These are phyloP conservation scores for Pelargonium citronellum DNA, from an alignment of 441 rosid genomes.

Conservation along the genomic window DNA sequence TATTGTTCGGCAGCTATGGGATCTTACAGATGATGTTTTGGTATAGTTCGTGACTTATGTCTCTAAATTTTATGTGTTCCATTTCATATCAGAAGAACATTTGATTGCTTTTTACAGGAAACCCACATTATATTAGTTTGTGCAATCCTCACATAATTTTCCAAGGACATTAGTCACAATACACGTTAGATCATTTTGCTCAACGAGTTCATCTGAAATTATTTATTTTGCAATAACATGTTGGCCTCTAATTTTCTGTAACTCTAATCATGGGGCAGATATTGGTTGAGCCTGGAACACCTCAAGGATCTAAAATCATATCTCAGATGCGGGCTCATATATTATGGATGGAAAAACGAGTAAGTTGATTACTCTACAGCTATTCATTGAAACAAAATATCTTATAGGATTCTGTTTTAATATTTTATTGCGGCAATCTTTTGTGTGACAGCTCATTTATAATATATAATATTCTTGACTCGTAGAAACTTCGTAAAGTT, in stretches of 20 bases:
- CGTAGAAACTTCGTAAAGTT: constrained; percentile 60
- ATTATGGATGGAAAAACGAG: constrained; percentile 94
- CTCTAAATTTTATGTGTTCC: neutral
- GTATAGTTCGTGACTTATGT: constrained; percentile 33
- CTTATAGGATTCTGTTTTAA: neutral
- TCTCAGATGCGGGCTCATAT: constrained; percentile 92
- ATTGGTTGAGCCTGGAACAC: constrained; percentile 86
- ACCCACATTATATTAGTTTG: neutral
- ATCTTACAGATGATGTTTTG: constrained; percentile 83
- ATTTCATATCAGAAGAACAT: neutral
- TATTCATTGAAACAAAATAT: neutral
- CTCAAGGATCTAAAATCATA: constrained; percentile 82
- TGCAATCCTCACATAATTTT: neutral
- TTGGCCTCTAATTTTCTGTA: constrained; percentile 12
- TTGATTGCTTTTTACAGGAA: neutral
- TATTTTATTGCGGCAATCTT: neutral
- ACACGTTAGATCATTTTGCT: too few species aligned
- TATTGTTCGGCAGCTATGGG: constrained; percentile 91
- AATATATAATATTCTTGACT: constrained; percentile 17
- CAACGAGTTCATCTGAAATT: neutral
- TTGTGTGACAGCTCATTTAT: constrained; percentile 13
- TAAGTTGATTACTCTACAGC: constrained; percentile 22
- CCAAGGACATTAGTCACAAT: neutral
- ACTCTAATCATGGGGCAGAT: constrained; percentile 43
- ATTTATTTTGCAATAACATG: neutral